A percentile compares a stretch with the other conserved stretches of the same genome.
phyloP scores from a whole-genome alignment of 345 rosid genomes.

The Cardamine chenopodiifolia region DNA sequence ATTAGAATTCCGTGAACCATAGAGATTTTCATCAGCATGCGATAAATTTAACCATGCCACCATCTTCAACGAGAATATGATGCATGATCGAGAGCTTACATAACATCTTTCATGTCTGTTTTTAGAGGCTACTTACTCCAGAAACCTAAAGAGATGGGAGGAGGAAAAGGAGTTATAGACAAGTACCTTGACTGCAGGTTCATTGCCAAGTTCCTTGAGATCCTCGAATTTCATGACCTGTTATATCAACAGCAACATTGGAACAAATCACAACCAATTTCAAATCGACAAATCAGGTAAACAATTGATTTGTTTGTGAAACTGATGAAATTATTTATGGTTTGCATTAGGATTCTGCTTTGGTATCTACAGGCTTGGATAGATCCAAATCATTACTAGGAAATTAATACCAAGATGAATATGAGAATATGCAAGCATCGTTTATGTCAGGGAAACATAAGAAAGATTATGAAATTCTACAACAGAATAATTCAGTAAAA shows the following conservation, averaged over 20 bases:
- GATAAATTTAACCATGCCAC: background rate
- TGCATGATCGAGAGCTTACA: background rate
- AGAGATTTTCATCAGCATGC: background rate
- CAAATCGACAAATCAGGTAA: constrained; percentile 9
- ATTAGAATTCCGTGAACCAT: background rate
- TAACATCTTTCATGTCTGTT: background rate
- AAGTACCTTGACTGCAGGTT: constrained; percentile 83
- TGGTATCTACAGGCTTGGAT: background rate
- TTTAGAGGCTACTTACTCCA: background rate
- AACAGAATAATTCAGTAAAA: background rate
- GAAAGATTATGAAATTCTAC: background rate
- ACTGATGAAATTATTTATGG: background rate
- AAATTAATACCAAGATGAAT: constrained; percentile 9
- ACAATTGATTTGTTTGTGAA: background rate
- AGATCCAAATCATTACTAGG: constrained; percentile 1
- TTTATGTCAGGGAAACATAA: background rate
- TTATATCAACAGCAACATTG: constrained; percentile 28
- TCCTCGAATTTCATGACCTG: constrained; percentile 98
- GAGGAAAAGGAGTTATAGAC: background rate
- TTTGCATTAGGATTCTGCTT: background rate
- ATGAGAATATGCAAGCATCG: background rate
- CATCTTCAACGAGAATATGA: background rate
- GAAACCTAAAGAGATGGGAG: background rate
- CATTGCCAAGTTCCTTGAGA: constrained; percentile 89
- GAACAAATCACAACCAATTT: constrained; percentile 2